Conservation (phyloP, 1,284 basidiomycete genomes). For the Ustilago sp. region DNA sequence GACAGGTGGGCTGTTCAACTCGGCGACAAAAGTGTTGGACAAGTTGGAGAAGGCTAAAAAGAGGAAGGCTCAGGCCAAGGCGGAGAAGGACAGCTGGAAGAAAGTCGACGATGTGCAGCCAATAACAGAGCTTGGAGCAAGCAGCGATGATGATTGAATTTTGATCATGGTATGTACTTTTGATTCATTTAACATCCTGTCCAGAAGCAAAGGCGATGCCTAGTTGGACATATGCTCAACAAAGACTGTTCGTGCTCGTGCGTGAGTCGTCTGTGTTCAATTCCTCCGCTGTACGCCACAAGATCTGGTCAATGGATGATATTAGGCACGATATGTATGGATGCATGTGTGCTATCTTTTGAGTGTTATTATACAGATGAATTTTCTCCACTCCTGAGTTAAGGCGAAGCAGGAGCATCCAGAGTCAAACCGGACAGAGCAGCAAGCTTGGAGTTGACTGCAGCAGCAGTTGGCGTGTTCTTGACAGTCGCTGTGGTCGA, state of each 20-base stretch:
- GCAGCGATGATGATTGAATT: constrained; percentile 16
- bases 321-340: neutral
- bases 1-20: constrained; percentile 94
- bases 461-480: constrained; percentile 9
- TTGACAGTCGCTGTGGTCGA: constrained; percentile 2
- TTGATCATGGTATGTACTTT: neutral
- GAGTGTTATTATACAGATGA: neutral
- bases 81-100: constrained; percentile 32
- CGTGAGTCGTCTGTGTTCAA: neutral
- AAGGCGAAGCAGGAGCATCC: constrained; percentile 10
- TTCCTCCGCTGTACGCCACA: neutral
- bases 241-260: neutral
- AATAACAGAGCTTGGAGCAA: constrained; percentile 27
- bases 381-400: neutral
- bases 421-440: constrained; percentile 10
- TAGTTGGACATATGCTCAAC: neutral
- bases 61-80: constrained; percentile 33
- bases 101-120: constrained; percentile 26
- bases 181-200: neutral
- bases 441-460: constrained; percentile 25
- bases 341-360: constrained; percentile 7
- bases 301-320: neutral
- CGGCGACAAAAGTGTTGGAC: constrained; percentile 83
- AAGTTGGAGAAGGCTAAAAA: constrained; percentile 72
- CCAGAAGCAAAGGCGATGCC: neutral